Conservation (phyloP, 2,329 filamentous ascomycete species). For the Pseudocercospora fuligena region DNA sequence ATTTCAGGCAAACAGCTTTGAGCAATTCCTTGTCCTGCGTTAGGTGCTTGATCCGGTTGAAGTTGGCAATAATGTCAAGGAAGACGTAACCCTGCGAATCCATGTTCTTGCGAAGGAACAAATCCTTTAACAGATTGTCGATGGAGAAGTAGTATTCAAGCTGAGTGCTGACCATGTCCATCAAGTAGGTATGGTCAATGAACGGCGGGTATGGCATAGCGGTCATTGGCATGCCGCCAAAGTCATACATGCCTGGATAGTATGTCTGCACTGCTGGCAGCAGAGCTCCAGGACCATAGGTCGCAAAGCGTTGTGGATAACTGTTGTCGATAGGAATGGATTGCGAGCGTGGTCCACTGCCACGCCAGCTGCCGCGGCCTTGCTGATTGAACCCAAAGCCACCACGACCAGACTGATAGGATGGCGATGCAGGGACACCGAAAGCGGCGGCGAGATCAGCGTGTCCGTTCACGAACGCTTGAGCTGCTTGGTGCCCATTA, state of each 20-base stretch:
- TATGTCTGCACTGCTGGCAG: conserved; percentile 53
- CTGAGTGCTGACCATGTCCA: conserved; percentile 65
- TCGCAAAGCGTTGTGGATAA: conserved; percentile 50
- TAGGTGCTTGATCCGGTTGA: conserved; percentile 79
- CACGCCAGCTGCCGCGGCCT: conserved; percentile 53
- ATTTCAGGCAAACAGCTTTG: conserved; percentile 74
- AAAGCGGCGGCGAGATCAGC: conserved; percentile 34
- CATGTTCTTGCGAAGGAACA: conserved; percentile 88
- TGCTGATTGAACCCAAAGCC: conserved; percentile 38
- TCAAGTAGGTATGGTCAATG: conserved; percentile 61
- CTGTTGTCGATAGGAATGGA: conserved; percentile 62
- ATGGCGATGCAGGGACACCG: conserved; percentile 37
- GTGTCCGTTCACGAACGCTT: conserved; percentile 27
- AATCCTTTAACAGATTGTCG: conserved; percentile 92
- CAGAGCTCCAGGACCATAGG: conserved; percentile 43
- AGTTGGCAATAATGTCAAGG: conserved; percentile 77
- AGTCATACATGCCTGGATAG: conserved; percentile 57
- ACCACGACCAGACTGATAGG: conserved; percentile 37
- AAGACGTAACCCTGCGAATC: conserved; percentile 92
- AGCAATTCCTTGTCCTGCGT: conserved; percentile 75
- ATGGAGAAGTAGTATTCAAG: conserved; percentile 94
- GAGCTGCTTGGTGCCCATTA: conserved; percentile 36
- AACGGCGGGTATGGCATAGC: conserved; percentile 63
- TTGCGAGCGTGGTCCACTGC: conserved; percentile 59
- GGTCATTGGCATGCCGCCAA: conserved; percentile 37